Conservation (phyloP, 2,329 filamentous ascomycete genomes). For the Fusarium continuum region DNA sequence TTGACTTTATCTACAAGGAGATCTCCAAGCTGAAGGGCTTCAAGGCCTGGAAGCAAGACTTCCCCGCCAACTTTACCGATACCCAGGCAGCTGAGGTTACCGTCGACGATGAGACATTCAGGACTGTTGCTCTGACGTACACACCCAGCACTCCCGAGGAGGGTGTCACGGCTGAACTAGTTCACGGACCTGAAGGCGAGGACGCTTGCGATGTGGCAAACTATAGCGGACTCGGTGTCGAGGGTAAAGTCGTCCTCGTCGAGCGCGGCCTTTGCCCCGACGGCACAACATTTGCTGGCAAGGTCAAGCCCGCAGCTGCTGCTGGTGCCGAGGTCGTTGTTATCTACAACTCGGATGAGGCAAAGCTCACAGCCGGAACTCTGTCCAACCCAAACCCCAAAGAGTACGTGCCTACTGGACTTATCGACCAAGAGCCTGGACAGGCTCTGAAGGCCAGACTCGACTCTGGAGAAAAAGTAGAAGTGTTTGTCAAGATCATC, state of each 20-base stretch:
- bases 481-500: constrained; percentile 49
- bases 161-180: constrained; percentile 42
- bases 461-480: constrained; percentile 46
- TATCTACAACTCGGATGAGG: constrained; percentile 45
- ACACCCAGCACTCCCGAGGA: constrained; percentile 46
- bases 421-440: constrained; percentile 46
- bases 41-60: constrained; percentile 45
- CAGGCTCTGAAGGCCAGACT: constrained; percentile 44
- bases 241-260: constrained; percentile 47
- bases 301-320: constrained; percentile 42
- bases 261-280: constrained; percentile 46
- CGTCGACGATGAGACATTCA: constrained; percentile 40
- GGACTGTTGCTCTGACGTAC: constrained; percentile 45
- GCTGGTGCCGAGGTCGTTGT: constrained; percentile 46
- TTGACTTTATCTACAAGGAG: constrained; percentile 45
- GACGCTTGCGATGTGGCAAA: constrained; percentile 41
- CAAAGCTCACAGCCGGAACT: constrained; percentile 45
- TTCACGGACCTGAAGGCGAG: constrained; percentile 41
- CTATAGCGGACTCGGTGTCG: constrained; percentile 40
- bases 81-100: constrained; percentile 37
- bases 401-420: constrained; percentile 42
- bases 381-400: constrained; percentile 41
- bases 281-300: constrained; percentile 45
- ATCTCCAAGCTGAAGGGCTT: constrained; percentile 43
- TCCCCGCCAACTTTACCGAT: constrained; percentile 42